These are phyloP conservation scores for Pseudisothecium myosuroides DNA, from an alignment of 225 moss, liverwort and hornwort genomes.

Conservation along the genomic window DNA sequence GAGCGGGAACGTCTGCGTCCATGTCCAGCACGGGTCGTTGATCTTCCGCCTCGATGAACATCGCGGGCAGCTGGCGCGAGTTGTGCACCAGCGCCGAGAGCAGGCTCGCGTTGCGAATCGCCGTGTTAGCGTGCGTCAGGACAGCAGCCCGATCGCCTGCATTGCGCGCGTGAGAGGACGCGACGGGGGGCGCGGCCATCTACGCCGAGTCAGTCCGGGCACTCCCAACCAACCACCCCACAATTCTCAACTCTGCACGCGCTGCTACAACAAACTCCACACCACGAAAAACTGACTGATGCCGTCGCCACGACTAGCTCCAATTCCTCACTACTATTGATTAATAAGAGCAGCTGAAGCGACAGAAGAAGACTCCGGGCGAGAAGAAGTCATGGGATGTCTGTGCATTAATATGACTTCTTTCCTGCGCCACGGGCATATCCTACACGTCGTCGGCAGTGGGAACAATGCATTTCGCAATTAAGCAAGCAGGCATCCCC, in stretches of 20 bases:
- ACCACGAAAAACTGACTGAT: not conserved
- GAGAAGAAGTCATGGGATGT: not conserved
- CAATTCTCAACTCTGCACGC: not conserved
- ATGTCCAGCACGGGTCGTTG: conserved; percentile 14
- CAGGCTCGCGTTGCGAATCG: conserved; percentile 19
- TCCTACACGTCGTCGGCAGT: not conserved
- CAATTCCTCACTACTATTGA: not conserved
- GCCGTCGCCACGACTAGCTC: not conserved
- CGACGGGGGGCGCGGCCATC: conserved; percentile 12
- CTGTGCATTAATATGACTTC: not conserved
- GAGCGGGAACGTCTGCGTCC: not conserved
- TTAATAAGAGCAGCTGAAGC: not conserved
- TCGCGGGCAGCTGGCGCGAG: conserved; percentile 16
- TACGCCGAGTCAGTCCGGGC: not conserved
- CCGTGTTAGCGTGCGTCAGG: conserved; percentile 19
- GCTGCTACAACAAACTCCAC: not conserved
- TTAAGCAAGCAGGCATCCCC: not conserved
- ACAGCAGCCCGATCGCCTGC: conserved; percentile 13
- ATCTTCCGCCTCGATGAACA: conserved; percentile 36
- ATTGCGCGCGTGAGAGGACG: conserved; percentile 9
- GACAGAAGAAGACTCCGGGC: not conserved
- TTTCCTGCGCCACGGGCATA: not conserved
- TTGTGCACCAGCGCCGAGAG: conserved; percentile 18
- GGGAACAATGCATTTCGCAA: not conserved
- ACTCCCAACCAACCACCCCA: not conserved